Evolutionary conservation across 2,329 filamentous ascomycete genomes (phyloP).

Genomic region (Microcyclosporella mali): DNA sequence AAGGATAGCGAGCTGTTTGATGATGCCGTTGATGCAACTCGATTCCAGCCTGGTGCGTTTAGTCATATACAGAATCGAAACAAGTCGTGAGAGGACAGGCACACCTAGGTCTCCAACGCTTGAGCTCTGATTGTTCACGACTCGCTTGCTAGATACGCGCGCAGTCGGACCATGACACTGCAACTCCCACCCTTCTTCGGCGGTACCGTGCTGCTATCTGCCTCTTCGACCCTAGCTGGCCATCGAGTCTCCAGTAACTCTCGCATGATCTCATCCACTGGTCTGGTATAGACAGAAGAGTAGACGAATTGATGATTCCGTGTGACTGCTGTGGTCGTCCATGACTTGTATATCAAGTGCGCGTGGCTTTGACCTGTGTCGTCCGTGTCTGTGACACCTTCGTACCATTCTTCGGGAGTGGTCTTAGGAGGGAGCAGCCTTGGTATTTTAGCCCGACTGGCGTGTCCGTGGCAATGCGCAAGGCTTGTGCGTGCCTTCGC

Average conservation of each 20-base stretch:
- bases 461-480: background rate
- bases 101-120: too few relatives aligned
- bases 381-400: slow-evolving; percentile 2
- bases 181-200: background rate
- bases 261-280: slow-evolving; percentile 16
- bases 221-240: slow-evolving; percentile 2
- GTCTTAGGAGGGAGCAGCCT: background rate
- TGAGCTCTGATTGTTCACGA: too few relatives aligned
- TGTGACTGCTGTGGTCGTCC: slow-evolving; percentile 11
- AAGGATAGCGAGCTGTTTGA: slow-evolving; percentile 19
- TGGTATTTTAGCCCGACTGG: background rate
- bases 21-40: too few relatives aligned
- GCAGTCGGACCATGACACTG: too few relatives aligned
- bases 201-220: background rate
- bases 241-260: slow-evolving; percentile 22
- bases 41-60: too few relatives aligned
- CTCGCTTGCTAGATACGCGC: too few relatives aligned
- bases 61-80: too few relatives aligned
- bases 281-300: slow-evolving; percentile 19
- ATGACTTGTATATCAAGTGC: slow-evolving; percentile 14
- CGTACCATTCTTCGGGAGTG: background rate
- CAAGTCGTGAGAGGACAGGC: too few relatives aligned
- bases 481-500: too few relatives aligned
- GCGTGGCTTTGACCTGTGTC: slow-evolving; percentile 5
- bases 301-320: slow-evolving; percentile 16